A percentile compares a stretch with the other conserved stretches of the same genome.
Evolutionary conservation across 345 rosid genomes (phyloP).

Genomic region (Linum lewisii): DNA sequence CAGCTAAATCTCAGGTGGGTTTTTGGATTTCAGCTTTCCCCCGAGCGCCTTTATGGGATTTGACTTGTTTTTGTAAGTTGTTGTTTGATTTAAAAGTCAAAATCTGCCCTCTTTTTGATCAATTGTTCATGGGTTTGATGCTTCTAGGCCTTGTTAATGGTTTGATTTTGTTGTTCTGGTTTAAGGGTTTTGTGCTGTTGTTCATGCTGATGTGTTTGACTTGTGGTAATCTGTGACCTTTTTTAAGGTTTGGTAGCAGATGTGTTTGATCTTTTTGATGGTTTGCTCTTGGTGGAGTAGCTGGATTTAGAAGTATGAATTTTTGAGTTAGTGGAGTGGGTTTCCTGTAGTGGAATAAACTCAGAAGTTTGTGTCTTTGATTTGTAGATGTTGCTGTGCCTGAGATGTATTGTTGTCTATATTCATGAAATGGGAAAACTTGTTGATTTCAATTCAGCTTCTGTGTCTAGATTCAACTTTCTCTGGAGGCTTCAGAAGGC

Average conservation of each 20-base stretch:
- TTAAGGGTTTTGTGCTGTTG: not conserved
- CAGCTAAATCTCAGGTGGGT: constrained; percentile 23
- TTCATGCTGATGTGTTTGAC: constrained; percentile 10
- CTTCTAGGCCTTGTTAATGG: not conserved
- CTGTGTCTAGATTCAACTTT: not conserved
- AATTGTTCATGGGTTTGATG: constrained; percentile 4
- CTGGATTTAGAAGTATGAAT: not conserved
- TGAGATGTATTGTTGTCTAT: constrained; percentile 2
- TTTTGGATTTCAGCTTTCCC: constrained; percentile 20
- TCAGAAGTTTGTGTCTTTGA: not conserved
- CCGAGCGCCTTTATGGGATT: constrained; percentile 3
- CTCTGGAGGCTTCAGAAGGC: not conserved
- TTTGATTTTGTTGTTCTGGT: constrained; percentile 14
- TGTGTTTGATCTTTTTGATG: not conserved
- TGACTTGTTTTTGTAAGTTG: constrained; percentile 1
- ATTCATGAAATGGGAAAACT: not conserved
- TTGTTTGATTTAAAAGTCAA: not conserved
- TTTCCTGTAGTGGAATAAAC: constrained; percentile 1
- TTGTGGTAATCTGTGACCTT: constrained; percentile 11
- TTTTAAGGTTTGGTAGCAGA: not conserved
- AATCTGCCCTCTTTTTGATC: not conserved
- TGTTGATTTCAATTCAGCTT: constrained; percentile 8
- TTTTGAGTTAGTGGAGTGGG: not conserved
- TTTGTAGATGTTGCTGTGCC: not conserved
- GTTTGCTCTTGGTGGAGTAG: too few relatives aligned